Evolutionary conservation across 225 moss, liverwort and hornwort species (phyloP), one percentile per base, ranked within the genome.

Genomic region (Antitrichia curtipendula): DNA sequence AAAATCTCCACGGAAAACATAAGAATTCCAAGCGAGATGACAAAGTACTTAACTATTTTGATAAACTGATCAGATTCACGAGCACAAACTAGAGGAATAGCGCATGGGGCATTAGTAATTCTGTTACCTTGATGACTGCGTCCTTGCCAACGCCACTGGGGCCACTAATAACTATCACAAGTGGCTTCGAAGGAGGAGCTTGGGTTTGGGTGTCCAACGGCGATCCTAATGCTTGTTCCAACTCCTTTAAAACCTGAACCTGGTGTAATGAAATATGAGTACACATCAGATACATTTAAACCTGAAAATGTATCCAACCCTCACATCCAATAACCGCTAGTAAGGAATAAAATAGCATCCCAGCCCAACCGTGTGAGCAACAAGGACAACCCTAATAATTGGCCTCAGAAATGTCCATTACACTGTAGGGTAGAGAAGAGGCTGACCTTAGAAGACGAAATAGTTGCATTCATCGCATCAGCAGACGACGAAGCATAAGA

Each of bases 71-170:
- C 57, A 52, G 57, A 75, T 75, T 78, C 54, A 63, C 50, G 36
- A 72, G 82, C 76, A 81, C 19, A 66, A 83, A 71, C 24, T 74
- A n/a, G 22, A 69, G 52, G 56, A 29, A 41, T 56, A 84, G 79
- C 47, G 80, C 19, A 88, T 16, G 32, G 58, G 66, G 16, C 13
- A 58, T 31, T 34, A 24, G 13, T 71, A 31, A 41, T n/a, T 82
- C 60, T 16, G 20, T 70, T 65, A 95, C 95, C 95, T 95, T 99
- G 78, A 99, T 97, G 54, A 99, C 98, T 69, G 97, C 98, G 88
- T 99, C 98, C 80, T 99, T 99, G 84, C 98, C 98, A 73, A 99
- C 98, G 41, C 98, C 98, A 78, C 98, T 99, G 70, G 97, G 98
- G 53, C 98, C 98, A 83, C 96, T 99, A 58, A 99, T 97, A 62